These are phyloP conservation scores for Penicillium canariense DNA, from an alignment of 495 filamentous ascomycete species.

Conservation along the genomic window DNA sequence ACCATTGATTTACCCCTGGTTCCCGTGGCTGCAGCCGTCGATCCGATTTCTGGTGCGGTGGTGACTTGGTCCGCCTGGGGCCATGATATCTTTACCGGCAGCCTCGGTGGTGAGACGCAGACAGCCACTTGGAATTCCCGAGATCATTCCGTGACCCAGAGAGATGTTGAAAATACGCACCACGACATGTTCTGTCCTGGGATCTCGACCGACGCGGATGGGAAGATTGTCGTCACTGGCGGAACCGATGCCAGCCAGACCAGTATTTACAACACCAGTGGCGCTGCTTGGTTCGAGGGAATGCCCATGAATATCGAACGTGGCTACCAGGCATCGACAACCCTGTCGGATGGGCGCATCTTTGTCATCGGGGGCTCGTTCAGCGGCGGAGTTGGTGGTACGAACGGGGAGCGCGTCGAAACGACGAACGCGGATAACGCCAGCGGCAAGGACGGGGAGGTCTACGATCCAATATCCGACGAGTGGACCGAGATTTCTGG, in stretches of 20 bases:
- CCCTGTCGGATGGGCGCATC: conserved; percentile 49
- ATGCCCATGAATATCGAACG: conserved; percentile 47
- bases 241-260: conserved; percentile 42
- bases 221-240: conserved; percentile 52
- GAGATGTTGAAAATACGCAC: conserved; percentile 39
- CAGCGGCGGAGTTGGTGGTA: conserved; percentile 30
- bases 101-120: conserved; percentile 33
- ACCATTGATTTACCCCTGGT: conserved; percentile 52
- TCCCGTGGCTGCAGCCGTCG: conserved; percentile 37
- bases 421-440: too few species aligned
- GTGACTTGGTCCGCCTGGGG: conserved; percentile 42
- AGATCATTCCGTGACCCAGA: conserved; percentile 31
- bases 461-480: conserved; percentile 41
- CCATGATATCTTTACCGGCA: conserved; percentile 29
- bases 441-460: conserved; percentile 49
- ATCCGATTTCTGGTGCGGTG: conserved; percentile 35
- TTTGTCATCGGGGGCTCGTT: conserved; percentile 60
- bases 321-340: conserved; percentile 55
- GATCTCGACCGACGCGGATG: conserved; percentile 46
- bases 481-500: conserved; percentile 34
- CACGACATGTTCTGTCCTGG: conserved; percentile 64
- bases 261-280: conserved; percentile 42
- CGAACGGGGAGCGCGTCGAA: not conserved
- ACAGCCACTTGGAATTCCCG: conserved; percentile 42
- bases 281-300: conserved; percentile 28